Conservation (phyloP, 257 asterid species). For the Capsicum rhomboideum region DNA sequence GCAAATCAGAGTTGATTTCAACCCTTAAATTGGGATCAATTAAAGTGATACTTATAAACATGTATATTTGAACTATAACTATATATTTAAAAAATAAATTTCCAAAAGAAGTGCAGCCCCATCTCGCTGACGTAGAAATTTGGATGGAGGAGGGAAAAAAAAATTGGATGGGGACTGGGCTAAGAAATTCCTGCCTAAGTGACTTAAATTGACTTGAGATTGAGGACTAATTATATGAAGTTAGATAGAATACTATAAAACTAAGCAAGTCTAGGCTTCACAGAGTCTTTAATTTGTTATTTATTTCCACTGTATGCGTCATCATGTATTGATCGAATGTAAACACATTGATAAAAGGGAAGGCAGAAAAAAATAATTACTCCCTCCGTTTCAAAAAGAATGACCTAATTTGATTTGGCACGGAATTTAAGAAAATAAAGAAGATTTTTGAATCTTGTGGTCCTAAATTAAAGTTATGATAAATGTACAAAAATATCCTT, state of each 20-base stretch:
- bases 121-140: not conserved
- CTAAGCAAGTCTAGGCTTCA: not conserved
- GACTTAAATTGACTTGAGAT: not conserved
- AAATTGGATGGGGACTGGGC: too few relatives aligned
- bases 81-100: not conserved
- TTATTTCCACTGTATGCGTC: not conserved
- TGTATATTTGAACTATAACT: not conserved
- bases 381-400: too few relatives aligned
- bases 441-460: too few relatives aligned
- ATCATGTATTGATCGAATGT: too few relatives aligned
- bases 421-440: too few relatives aligned
- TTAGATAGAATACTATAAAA: not conserved
- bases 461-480: too few relatives aligned
- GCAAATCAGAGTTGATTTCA: too few relatives aligned
- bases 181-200: not conserved
- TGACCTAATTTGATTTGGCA: too few relatives aligned
- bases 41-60: not conserved
- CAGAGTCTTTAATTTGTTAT: not conserved
- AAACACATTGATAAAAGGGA: too few relatives aligned
- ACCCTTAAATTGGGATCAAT: not conserved
- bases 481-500: too few relatives aligned
- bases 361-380: too few relatives aligned
- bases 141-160: too few relatives aligned
- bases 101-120: not conserved
- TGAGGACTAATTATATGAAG: not conserved